A percentile compares a stretch with the other conserved stretches of the same genome.
phyloP scores from a whole-genome alignment of 345 rosid species.

The Aquilaria malaccensis region DNA sequence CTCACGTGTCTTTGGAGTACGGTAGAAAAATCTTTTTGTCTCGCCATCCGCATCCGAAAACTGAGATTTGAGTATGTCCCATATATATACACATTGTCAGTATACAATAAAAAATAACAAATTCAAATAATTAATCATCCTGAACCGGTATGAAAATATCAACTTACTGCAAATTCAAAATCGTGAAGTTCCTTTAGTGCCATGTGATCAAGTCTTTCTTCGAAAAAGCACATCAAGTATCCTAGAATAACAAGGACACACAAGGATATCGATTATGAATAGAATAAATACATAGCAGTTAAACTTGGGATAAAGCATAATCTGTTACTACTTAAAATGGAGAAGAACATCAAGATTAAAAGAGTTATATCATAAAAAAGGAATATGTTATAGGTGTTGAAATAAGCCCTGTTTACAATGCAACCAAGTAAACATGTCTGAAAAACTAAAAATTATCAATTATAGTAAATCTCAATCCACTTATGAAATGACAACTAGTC shows the following conservation, averaged over 20 bases:
- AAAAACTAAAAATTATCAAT: too few species aligned
- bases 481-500: too few species aligned
- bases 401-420: too few species aligned
- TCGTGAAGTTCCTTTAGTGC: constrained; percentile 41
- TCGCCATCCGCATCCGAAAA: constrained; percentile 73
- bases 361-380: neutral
- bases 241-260: constrained; percentile 32
- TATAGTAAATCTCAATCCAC: too few species aligned
- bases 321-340: too few species aligned
- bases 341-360: neutral
- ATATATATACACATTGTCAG: neutral
- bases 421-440: too few species aligned
- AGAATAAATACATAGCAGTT: neutral
- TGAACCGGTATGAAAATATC: constrained; percentile 6
- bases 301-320: too few species aligned
- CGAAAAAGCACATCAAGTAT: constrained; percentile 81
- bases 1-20: constrained; percentile 80
- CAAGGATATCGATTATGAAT: neutral
- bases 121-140: constrained; percentile 1
- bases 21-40: constrained; percentile 71
- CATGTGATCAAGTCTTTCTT: constrained; percentile 62
- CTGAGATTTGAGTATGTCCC: constrained; percentile 29
- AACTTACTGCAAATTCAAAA: constrained; percentile 71
- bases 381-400: neutral
- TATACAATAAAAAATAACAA: neutral